Base-by-base conservation (phyloP, 768 basidiomycete species). In the Amanita phalloides region DNA sequence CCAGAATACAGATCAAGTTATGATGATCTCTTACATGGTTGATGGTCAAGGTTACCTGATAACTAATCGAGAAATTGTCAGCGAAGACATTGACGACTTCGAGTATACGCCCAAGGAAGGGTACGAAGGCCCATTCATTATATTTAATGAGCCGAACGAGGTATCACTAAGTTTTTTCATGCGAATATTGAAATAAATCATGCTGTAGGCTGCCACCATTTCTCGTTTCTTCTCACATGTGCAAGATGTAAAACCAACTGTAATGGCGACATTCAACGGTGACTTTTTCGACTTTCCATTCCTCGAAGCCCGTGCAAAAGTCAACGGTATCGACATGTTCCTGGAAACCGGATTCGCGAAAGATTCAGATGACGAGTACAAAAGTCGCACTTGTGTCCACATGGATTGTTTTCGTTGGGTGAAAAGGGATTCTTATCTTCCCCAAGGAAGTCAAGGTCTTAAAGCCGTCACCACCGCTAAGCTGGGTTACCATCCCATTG, bases 21-120 rank as follows among this genome's bases (percentile, higher is more conserved):
- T 99, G 95, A 99, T 99, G 96, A 98, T 99, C 56, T 99, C 96
- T 41, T 99, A 98, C 68, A 98, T 99, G 94, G 74, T 99, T 14
- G 96, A 99, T 63, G 95, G 93, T 0, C 90, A 94, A 65, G 96
- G 96, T 0, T 99, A 88, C 63, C 79, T 99, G 55, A 97, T 99
- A 66, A 96, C 92, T 20, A 98, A 98, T 61, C 78, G 96, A 39
- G 96, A 99, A 57, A 97, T 98, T 47, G 91, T 98, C 53, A 84
- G 86, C 55, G 94, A 97, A 62, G 91, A 98, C 61, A 97, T 99
- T 55, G 93, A 96, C 39, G 89, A 99, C 64, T 98, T 99, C 61
- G 96, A 98, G 64, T 98, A 98, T 64, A 98, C 96, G 0, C 96
- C 96, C 1, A 98, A 92, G 65, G 91, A 94, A 48, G 95, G 96